Base-by-base conservation (phyloP, 192 early-diverging fungal genomes). In the Coemansia sp. region DNA sequence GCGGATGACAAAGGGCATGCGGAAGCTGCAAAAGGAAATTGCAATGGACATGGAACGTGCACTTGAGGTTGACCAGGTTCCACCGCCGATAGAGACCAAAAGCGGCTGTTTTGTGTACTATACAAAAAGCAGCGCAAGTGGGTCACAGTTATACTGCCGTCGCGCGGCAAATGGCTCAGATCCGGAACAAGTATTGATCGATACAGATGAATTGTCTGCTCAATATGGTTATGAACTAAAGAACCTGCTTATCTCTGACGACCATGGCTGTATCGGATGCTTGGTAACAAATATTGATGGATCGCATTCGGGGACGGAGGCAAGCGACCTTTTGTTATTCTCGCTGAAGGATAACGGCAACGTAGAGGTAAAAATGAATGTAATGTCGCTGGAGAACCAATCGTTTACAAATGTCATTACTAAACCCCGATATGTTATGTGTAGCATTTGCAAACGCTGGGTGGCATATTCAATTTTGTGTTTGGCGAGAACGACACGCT, bases 401-500 rank as follows among this genome's bases (percentile, higher is more conserved):
- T 31, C 5, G 7, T 31, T 31, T 31, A 31, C 31, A 31, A 31
- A 31, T 31, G 31, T 31, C 6, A 7, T 8, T 31, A 31, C 31
- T 31, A 31, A 31, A 7, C 15, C 4, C 12, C 12, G 40, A 42
- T 42, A 19, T 31, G 8, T 6, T 14, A 37, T 14, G 42, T 80
- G 50, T 71, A 75, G 74, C 64, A 65, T 34, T 31, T 67, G 21
- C 65, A 72, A 67, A 56, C 72, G 79, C 10, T 91, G 76, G 58
- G 65, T 8, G 46, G 36, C 12, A 61, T 81, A 14, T 81, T 75
- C 63, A 92, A 90, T 60, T 90, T 89, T 82, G 89, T 89, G 2
- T 88, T 86, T 54, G 87, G 83, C 21, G 67, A 80, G 38, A 71
- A 63, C 54, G 57, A 74, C 42, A 81, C 77, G 55, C 63, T 92